Conservation (phyloP, 352 stramenopile species). For the Globisporangium orthogonon region DNA sequence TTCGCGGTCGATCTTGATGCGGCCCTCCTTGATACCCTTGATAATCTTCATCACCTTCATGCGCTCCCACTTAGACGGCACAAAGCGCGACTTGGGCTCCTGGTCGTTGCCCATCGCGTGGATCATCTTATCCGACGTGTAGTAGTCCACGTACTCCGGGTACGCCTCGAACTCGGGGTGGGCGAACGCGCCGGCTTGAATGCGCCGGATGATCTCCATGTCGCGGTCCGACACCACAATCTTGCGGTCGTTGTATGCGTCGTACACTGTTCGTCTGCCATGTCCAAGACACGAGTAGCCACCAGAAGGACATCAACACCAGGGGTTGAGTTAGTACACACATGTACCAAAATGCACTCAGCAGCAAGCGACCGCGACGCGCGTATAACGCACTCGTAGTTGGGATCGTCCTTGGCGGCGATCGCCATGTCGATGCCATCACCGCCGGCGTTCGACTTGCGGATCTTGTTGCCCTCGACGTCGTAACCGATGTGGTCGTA, state of each 20-base stretch:
- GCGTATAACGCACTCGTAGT: constrained; percentile 85
- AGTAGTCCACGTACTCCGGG: constrained; percentile 88
- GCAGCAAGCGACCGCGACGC: not conserved
- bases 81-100: constrained; percentile 91
- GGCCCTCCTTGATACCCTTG: constrained; percentile 94
- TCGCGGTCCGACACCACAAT: constrained; percentile 95
- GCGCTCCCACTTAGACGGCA: constrained; percentile 97
- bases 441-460: constrained; percentile 83
- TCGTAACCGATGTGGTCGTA: constrained; percentile 99
- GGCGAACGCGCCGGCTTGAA: constrained; percentile 91
- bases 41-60: constrained; percentile 97
- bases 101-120: constrained; percentile 85
- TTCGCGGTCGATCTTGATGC: constrained; percentile 90
- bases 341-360: not conserved
- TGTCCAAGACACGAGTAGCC: not conserved
- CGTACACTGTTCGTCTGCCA: constrained; percentile 94
- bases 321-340: not conserved
- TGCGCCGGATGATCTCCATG: constrained; percentile 96
- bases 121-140: constrained; percentile 85
- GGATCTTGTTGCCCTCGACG: constrained; percentile 94
- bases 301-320: not conserved
- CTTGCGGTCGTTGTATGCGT: constrained; percentile 98
- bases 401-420: constrained; percentile 85
- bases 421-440: constrained; percentile 89
- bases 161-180: constrained; percentile 91